phyloP scores from a whole-genome alignment of 2,329 filamentous ascomycete species.

The Botrytis porri region DNA sequence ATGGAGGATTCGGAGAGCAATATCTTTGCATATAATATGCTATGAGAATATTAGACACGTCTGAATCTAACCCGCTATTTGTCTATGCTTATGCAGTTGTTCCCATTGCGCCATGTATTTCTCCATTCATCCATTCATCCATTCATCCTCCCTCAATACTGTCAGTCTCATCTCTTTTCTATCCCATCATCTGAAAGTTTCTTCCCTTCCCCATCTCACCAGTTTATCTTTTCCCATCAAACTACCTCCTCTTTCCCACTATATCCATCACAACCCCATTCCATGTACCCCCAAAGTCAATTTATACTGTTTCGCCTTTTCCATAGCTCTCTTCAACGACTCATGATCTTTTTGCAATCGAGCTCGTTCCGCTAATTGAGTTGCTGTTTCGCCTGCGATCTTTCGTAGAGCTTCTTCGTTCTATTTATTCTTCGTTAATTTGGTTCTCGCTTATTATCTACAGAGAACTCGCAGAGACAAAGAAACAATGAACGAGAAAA shows the following conservation, averaged over 20 bases:
- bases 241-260: rapidly evolving
- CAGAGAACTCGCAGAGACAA: not conserved
- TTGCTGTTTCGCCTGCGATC: not conserved
- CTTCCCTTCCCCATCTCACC: not conserved
- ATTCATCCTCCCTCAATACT: too few species aligned
- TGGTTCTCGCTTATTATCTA: not conserved
- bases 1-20: not conserved
- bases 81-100: not conserved
- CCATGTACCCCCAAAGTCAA: not conserved
- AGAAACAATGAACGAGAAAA: not conserved
- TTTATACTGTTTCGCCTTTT: not conserved
- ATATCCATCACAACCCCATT: not conserved
- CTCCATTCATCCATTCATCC: too few species aligned
- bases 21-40: not conserved
- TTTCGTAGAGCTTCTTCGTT: not conserved
- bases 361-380: not conserved
- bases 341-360: not conserved
- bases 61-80: not conserved
- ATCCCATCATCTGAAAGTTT: not conserved
- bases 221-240: rapidly evolving
- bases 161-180: not conserved
- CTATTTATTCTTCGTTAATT: not conserved
- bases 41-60: not conserved
- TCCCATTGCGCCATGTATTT: not conserved
- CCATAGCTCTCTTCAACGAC: not conserved